Base-by-base conservation (phyloP, 83 land plant genomes). In the Thuja plicata region DNA sequence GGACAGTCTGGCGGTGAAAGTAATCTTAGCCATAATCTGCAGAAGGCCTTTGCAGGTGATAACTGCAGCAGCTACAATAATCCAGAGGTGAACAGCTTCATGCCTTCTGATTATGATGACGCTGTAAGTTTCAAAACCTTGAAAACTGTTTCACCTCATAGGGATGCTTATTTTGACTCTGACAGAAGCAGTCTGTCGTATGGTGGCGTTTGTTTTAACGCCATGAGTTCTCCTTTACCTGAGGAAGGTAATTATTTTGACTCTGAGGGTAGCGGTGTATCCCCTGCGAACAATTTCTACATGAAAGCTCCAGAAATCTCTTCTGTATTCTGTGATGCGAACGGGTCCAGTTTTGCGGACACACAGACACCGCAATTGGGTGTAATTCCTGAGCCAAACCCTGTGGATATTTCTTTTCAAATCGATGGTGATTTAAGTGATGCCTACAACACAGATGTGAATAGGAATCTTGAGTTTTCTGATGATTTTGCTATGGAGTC, bases 41-140 rank as follows among this genome's bases (percentile, higher is more conserved):
- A 80, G 46, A 41, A 21, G 40, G 24, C 84, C 21, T 79, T 17
- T 6, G 1, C 45, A 17, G 21, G 82, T 12, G 82, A 80, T 19
- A 43, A 21, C 50, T 41, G 50, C 41, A 24, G 73, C 10, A 27
- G 45, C 21, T 27, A 80, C 48, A 78, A 38, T 40, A 37, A 78
- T 78, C 43, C 45, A 78, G 30, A 81, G 84, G 84, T 21, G 84
- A 80, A 12, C 84, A 80, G n/a, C n/a, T 80, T 80, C 32, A 80
- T 80, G 15, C n/a, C 84, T 45, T 40, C 5, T 41, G 30, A 7
- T 41, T 43, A 4, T 80, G 30, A 37, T 27, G 0, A 41, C 24
- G 48, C n/a, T 45, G 50, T 37, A 80, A 80, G n/a, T 80, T 41
- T 80, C 13, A 11, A 80, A 41, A 6, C 48, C 15, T 9, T 80